Base-by-base conservation (phyloP, 1,139 yeast genomes). In the Groenewaldozyma sp. region DNA sequence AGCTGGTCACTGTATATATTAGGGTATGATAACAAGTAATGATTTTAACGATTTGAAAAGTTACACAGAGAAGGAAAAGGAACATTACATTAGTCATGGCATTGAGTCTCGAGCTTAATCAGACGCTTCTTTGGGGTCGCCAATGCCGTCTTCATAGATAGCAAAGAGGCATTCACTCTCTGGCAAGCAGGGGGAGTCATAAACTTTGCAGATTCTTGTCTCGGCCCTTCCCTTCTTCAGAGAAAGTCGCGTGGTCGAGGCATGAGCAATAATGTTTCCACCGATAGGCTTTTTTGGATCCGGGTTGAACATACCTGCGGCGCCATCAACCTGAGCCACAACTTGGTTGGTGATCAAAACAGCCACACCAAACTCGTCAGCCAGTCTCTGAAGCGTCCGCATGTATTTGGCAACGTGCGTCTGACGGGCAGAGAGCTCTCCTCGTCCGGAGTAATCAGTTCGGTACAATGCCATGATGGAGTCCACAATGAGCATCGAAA, bases 251-350 rank as follows among this genome's bases (percentile, higher is more conserved):
- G 98, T 91, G 7, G 97, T 91, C 3, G 96, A 86, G 18, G 95
- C 80, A 60, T 93, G 99, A 1, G 98, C 98, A 62, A 93, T 81
- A 52, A 93, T 91, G 56, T 93, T 91, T 31, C 99, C 99, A 43
- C 99, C 99, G 52, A 93, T 91, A 9, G 99, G 98, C 60, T 93
- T 93, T 62, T 93, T 93, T n/a, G 98, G 97, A 59, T 91, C 98
- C 0, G 95, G 94, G 52, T 87, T 86, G 61, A 80, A 88, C 73
- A 79, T 72, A 5, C 75, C 74, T 47, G 82, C 74, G 53, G 77
- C 79, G 38, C 97, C 97, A 59, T 91, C 99, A 17, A 93, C 98
- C 61, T 88, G 96, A 2, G 98, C 96, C 5, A 87, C 96, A 24
- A 91, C 99, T 63, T 91, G 99, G 64, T 91, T 91, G 3, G 99